Evolutionary conservation across 164 flowering plant species (phyloP), one percentile per base, ranked within the genome.

Genomic region (Vitis cinerea): DNA sequence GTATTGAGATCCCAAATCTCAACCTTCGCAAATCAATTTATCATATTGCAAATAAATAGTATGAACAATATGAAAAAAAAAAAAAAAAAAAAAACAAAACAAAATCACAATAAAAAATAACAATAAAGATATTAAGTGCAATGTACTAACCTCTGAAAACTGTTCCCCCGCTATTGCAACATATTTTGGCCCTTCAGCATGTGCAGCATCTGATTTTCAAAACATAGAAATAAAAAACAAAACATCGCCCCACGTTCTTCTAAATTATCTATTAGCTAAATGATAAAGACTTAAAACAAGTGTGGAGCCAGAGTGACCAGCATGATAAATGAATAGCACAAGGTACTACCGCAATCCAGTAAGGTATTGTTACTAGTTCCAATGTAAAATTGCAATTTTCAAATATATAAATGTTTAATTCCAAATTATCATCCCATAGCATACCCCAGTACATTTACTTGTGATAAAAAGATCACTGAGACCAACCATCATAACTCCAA

Each of bases 1-100:
- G 81, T 74, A 63, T 83, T 78, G 53, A 93, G 86, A 83, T 95
- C 97, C 98, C 97, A 93, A 77, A 95, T 85, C 78, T 95, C 96
- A 75, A 93, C 87, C 98, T 90, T 81, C 59, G 53, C 66, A 69
- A 50, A 71, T 50, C 61, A 80, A 71, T 72, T 60, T 61, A 64
- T 63, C 13, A 49, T 44, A 72, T 11, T 14, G 61, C 59, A 71
- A 53, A 61, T 55, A 2, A 37, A 37, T 37, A 37, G 5, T 4
- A 6, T 37, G 44, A 6, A 37, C 27, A 23, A 23, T 23, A 23
- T 23, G 27, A 23, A 23, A 23, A 23, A 23, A 1, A 55, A 57
- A 64, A 13, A 64, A 10, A 31, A 14, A 30, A 54, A 37, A 13
- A 64, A 10, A 31, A 14, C 17, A 54, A 37, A 59, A 58, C 5